Percentiles rank a stretch among this genome's conserved stretches.
Evolutionary conservation across 306 rosid genomes (phyloP).

Genomic region (Glycine latifolia): DNA sequence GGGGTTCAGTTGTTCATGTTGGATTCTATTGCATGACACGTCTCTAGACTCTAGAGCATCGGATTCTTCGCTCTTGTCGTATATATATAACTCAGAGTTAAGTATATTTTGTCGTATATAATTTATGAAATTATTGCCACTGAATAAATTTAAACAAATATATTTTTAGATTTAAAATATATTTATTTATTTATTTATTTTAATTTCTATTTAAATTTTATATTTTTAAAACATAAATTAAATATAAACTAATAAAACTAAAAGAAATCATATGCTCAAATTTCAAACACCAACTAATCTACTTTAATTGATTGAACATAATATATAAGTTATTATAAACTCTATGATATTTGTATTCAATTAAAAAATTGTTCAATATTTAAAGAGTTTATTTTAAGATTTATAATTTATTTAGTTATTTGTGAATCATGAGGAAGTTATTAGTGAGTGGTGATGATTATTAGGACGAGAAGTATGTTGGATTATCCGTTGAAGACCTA

Average conservation of each 20-base stretch:
- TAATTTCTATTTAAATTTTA: not conserved
- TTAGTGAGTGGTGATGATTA: too few species aligned
- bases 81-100: not conserved
- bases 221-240: not conserved
- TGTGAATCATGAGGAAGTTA: too few species aligned
- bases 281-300: too few species aligned
- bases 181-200: not conserved
- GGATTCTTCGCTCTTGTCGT: conserved; percentile 16
- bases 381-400: too few species aligned
- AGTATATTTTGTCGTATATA: not conserved
- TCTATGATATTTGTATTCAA: too few species aligned
- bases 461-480: too few species aligned
- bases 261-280: not conserved
- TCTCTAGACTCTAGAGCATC: not conserved
- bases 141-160: not conserved
- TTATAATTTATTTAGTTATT: too few species aligned
- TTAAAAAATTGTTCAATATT: too few species aligned
- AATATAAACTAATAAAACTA: not conserved
- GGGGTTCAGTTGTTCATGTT: not conserved
- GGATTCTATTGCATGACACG: not conserved
- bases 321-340: too few species aligned
- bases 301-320: too few species aligned
- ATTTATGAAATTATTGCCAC: not conserved
- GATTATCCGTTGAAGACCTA: too few species aligned
- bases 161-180: not conserved